A percentile compares a stretch with the other conserved stretches of the same genome.
phyloP scores from a whole-genome alignment of 2,329 filamentous ascomycete species.

The Eurotiales sp. region DNA sequence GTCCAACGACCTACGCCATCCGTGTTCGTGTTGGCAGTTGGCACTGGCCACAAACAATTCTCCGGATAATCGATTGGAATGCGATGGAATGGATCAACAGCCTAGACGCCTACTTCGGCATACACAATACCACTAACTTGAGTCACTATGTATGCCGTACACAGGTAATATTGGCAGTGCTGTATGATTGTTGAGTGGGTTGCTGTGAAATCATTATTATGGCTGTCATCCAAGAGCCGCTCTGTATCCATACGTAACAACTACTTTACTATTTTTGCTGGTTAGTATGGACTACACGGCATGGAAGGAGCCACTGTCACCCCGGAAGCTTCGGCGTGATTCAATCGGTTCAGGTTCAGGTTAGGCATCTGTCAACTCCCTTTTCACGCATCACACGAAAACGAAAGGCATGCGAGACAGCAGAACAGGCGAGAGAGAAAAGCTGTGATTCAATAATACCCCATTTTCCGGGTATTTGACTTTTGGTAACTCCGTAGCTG shows the following conservation, averaged over 20 bases:
- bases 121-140: not conserved
- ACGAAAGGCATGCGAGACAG: not conserved
- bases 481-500: conserved; percentile 2
- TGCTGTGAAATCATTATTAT: too few species aligned
- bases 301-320: not conserved
- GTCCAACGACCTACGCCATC: too few species aligned
- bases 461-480: not conserved
- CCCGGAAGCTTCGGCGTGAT: not conserved
- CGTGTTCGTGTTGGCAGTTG: too few species aligned
- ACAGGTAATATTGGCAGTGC: too few species aligned
- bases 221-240: too few species aligned
- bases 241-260: too few species aligned
- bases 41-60: too few species aligned
- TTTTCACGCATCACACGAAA: not conserved
- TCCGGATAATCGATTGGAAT: not conserved
- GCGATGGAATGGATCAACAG: not conserved
- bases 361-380: not conserved
- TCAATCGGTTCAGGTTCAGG: not conserved
- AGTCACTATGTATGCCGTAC: too few species aligned
- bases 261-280: too few species aligned
- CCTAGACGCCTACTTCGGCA: not conserved
- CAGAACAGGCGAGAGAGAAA: too few species aligned
- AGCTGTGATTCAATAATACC: not conserved
- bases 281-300: not conserved
- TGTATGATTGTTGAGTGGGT: too few species aligned